Percentiles rank a stretch among this genome's conserved stretches.
Conservation (phyloP, 768 basidiomycete species). For the Agaricus sinodeliciosus region DNA sequence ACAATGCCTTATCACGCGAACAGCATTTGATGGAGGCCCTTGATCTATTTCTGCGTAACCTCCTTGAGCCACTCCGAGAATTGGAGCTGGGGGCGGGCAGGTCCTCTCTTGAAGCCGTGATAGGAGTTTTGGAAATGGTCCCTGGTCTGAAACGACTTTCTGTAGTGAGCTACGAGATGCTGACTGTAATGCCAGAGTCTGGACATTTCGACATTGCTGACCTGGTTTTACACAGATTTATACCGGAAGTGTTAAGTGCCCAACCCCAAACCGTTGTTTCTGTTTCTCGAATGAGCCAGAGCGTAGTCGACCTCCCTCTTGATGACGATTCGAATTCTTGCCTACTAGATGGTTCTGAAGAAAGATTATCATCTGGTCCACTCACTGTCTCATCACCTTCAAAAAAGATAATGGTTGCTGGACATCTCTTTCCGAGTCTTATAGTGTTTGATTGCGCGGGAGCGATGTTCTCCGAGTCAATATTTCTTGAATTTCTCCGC, state of each 20-base stretch:
- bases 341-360: not conserved
- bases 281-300: not conserved
- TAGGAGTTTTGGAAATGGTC: not conserved
- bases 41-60: not conserved
- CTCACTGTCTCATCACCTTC: not conserved
- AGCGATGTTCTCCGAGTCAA: slow-evolving; percentile 1
- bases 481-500: not conserved
- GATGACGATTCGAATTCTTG: not conserved
- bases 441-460: not conserved
- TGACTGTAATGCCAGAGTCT: not conserved
- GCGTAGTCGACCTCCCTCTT: not conserved
- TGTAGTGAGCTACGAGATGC: not conserved
- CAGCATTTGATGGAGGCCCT: not conserved
- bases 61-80: not conserved
- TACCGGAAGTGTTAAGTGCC: not conserved
- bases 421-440: not conserved
- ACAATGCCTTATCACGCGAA: not conserved
- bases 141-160: slow-evolving; percentile 4
- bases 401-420: not conserved
- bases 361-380: not conserved
- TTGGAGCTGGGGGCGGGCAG: not conserved
- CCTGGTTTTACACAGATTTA: not conserved
- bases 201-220: not conserved
- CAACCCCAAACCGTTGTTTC: not conserved
- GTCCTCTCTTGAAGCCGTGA: not conserved